These are phyloP conservation scores for Peronospora farinosa DNA, from an alignment of 352 stramenopile species.

Conservation along the genomic window DNA sequence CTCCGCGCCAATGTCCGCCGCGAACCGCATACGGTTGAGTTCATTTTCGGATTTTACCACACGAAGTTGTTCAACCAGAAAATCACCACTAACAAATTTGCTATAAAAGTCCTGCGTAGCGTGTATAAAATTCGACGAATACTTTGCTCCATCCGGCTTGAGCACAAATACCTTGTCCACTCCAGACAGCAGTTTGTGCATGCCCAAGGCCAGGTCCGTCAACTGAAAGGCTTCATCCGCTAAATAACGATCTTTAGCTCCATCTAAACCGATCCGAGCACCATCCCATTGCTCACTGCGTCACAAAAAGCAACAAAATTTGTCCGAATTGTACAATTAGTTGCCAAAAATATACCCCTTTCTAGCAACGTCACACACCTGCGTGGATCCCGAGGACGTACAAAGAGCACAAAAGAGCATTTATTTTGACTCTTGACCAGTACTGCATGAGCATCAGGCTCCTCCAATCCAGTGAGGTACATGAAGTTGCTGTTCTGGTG, in stretches of 20 bases:
- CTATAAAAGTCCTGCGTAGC: slow-evolving; percentile 53
- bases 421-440: slow-evolving; percentile 62
- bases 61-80: slow-evolving; percentile 69
- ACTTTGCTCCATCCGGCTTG: slow-evolving; percentile 48
- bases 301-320: slow-evolving; percentile 1
- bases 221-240: slow-evolving; percentile 68
- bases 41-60: slow-evolving; percentile 70
- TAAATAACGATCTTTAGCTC: slow-evolving; percentile 47
- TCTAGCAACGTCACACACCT: slow-evolving; percentile 25
- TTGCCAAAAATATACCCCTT: neutral
- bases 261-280: slow-evolving; percentile 54
- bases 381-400: slow-evolving; percentile 63
- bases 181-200: slow-evolving; percentile 50
- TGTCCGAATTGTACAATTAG: neutral
- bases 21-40: slow-evolving; percentile 67
- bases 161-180: slow-evolving; percentile 69
- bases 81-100: slow-evolving; percentile 69
- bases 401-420: slow-evolving; percentile 67
- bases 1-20: slow-evolving; percentile 51
- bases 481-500: slow-evolving; percentile 83
- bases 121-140: slow-evolving; percentile 48
- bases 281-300: slow-evolving; percentile 77
- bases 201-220: slow-evolving; percentile 41
- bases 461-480: slow-evolving; percentile 77
- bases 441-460: slow-evolving; percentile 70